Percentiles rank a stretch among this genome's conserved stretches.
Evolutionary conservation across 768 basidiomycete genomes (phyloP).

Genomic region (Amanita muscaria): DNA sequence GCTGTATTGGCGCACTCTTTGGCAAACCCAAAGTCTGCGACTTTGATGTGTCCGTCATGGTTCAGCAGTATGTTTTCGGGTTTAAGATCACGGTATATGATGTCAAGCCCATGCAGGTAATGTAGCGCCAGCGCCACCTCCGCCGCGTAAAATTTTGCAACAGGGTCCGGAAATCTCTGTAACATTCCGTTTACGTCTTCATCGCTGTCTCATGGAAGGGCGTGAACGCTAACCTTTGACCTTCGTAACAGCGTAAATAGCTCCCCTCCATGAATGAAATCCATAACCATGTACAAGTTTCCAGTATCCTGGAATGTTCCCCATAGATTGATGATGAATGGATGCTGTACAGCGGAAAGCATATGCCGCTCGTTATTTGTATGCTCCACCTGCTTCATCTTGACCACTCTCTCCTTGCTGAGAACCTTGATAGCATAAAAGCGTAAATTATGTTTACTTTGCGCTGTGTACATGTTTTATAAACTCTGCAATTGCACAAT

Average conservation of each 20-base stretch:
- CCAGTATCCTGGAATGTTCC: constrained; percentile 86
- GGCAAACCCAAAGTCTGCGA: constrained; percentile 95
- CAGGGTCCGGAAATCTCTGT: constrained; percentile 94
- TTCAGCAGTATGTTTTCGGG: constrained; percentile 94
- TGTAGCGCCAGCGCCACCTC: constrained; percentile 91
- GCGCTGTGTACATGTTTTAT: constrained; percentile 45
- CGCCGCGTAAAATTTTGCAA: constrained; percentile 96
- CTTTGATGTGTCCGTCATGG: constrained; percentile 93
- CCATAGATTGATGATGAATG: constrained; percentile 96
- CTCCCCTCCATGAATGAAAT: constrained; percentile 94
- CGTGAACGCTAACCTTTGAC: constrained; percentile 68
- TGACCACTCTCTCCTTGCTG: constrained; percentile 86
- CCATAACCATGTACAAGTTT: constrained; percentile 98
- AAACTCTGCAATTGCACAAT: too few relatives aligned
- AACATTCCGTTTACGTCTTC: too few relatives aligned
- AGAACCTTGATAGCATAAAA: constrained; percentile 96
- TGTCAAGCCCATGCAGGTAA: constrained; percentile 76
- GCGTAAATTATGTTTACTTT: constrained; percentile 89
- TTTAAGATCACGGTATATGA: constrained; percentile 96
- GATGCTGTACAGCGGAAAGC: constrained; percentile 77
- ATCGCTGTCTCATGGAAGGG: too few relatives aligned
- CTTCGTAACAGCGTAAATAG: constrained; percentile 88
- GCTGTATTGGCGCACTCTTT: constrained; percentile 82
- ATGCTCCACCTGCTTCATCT: constrained; percentile 93
- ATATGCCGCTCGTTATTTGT: constrained; percentile 93